phyloP scores from a whole-genome alignment of 129 eudicot genomes.

The Flaveria bidentis region DNA sequence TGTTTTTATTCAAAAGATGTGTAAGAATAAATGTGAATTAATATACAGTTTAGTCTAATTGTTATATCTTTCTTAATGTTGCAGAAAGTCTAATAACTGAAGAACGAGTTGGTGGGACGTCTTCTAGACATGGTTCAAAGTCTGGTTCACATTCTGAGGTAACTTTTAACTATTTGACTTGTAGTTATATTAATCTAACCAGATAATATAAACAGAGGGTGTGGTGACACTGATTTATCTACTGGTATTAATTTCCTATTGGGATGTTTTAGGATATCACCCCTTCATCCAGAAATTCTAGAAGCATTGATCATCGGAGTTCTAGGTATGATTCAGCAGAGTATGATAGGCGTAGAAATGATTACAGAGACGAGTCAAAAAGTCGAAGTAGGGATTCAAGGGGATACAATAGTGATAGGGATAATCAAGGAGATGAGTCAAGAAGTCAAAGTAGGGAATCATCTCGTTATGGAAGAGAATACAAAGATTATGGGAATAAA shows the following conservation, averaged over 20 bases:
- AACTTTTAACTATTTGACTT: slow-evolving; percentile 9
- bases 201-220: not conserved
- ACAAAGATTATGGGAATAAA: slow-evolving; percentile 58
- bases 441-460: slow-evolving; percentile 30
- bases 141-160: slow-evolving; percentile 46
- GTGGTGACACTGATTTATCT: not conserved
- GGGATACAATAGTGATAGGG: slow-evolving; percentile 48
- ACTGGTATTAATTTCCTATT: slow-evolving; percentile 12
- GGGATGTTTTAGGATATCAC: slow-evolving; percentile 39
- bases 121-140: slow-evolving; percentile 35
- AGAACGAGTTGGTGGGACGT: slow-evolving; percentile 37
- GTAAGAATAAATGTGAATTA: not conserved
- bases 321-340: slow-evolving; percentile 44
- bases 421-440: slow-evolving; percentile 31
- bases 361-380: slow-evolving; percentile 48
- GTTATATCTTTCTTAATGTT: slow-evolving; percentile 29
- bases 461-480: slow-evolving; percentile 48
- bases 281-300: slow-evolving; percentile 53
- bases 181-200: not conserved
- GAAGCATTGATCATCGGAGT: slow-evolving; percentile 33
- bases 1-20: not conserved
- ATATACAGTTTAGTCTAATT: slow-evolving; percentile 17
- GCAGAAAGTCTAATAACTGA: slow-evolving; percentile 63
- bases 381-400: slow-evolving; percentile 43
- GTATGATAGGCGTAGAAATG: slow-evolving; percentile 47